Conservation (phyloP, 1,284 basidiomycete species). For the Mycena sp. region DNA sequence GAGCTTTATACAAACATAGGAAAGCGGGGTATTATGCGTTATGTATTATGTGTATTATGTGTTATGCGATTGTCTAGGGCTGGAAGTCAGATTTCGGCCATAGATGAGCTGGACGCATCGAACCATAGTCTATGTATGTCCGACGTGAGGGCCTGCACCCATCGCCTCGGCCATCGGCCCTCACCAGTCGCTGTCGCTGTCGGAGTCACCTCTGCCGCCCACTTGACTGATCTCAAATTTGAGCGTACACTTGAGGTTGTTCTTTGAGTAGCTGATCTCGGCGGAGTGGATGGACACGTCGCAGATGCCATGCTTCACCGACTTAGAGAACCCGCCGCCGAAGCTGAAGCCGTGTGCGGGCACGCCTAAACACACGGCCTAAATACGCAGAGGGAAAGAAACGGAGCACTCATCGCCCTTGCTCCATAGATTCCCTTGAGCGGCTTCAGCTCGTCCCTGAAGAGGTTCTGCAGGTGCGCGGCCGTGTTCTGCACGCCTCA, state of each 20-base stretch:
- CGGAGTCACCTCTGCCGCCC: conserved; percentile 30
- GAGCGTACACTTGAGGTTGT: conserved; percentile 51
- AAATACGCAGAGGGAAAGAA: background rate
- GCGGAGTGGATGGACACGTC: conserved; percentile 44
- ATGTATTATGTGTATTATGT: too few relatives aligned
- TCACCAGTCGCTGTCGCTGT: conserved; percentile 20
- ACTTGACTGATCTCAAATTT: conserved; percentile 49
- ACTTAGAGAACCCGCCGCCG: conserved; percentile 44
- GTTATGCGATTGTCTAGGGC: background rate
- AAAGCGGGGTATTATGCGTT: background rate
- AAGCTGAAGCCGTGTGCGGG: conserved; percentile 28
- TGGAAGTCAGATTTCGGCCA: background rate
- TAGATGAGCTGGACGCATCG: background rate
- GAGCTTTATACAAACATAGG: conserved; percentile 8
- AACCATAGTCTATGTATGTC: background rate
- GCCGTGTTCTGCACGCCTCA: conserved; percentile 20
- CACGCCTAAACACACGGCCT: conserved; percentile 28
- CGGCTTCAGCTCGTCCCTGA: conserved; percentile 47
- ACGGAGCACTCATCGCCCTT: conserved; percentile 30
- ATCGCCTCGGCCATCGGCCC: background rate
- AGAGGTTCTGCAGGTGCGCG: conserved; percentile 41
- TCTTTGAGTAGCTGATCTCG: too few relatives aligned
- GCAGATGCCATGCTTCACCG: conserved; percentile 44
- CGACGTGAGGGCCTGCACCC: background rate
- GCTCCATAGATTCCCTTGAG: conserved; percentile 50